Conservation (phyloP, 352 stramenopile species). For the Lagenidium giganteum region DNA sequence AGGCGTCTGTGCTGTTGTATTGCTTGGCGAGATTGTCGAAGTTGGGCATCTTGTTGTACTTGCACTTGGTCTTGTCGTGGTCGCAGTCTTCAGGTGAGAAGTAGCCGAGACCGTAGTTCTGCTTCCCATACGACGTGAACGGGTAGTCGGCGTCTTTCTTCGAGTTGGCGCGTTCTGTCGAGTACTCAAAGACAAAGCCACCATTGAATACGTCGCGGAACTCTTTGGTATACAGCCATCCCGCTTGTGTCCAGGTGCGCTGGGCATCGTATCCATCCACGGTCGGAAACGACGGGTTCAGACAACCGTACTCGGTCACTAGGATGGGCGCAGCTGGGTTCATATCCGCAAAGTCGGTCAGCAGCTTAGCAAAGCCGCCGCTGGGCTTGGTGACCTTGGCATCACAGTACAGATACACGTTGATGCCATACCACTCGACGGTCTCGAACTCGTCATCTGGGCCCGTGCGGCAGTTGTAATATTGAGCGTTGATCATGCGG, state of each 20-base stretch:
- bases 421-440: conserved; percentile 85
- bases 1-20: conserved; percentile 39
- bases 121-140: conserved; percentile 62
- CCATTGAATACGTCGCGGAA: conserved; percentile 57
- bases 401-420: conserved; percentile 81
- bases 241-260: conserved; percentile 54
- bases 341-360: conserved; percentile 51
- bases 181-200: conserved; percentile 82
- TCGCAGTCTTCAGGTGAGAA: conserved; percentile 72
- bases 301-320: conserved; percentile 80
- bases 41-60: conserved; percentile 76
- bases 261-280: conserved; percentile 56
- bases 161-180: conserved; percentile 71
- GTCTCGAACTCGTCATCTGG: conserved; percentile 63
- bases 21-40: conserved; percentile 53
- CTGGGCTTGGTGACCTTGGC: conserved; percentile 22
- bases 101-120: conserved; percentile 88
- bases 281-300: conserved; percentile 49
- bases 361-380: conserved; percentile 51
- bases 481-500: conserved; percentile 62
- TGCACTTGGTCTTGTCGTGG: conserved; percentile 40
- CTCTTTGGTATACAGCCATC: conserved; percentile 40
- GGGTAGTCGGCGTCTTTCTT: conserved; percentile 47
- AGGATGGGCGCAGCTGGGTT: conserved; percentile 72
- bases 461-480: conserved; percentile 85